phyloP scores from a whole-genome alignment of 2,329 filamentous ascomycete species.

The Colletotrichum tropicicola region DNA sequence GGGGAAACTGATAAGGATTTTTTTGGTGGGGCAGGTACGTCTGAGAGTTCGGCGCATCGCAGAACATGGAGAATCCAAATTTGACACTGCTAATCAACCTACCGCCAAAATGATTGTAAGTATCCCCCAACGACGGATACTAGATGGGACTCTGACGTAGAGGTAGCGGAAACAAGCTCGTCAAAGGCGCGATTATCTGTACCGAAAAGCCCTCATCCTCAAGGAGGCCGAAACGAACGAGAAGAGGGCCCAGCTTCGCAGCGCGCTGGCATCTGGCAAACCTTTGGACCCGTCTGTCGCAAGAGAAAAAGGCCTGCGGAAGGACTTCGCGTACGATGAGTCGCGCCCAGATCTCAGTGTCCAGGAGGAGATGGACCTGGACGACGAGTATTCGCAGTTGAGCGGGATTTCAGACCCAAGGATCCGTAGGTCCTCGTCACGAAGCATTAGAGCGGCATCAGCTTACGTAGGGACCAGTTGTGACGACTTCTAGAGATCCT shows the following conservation, averaged over 20 bases:
- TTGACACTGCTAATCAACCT: not conserved
- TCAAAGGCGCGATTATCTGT: conserved; percentile 65
- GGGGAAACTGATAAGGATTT: not conserved
- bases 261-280: conserved; percentile 88
- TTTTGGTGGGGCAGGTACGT: not conserved
- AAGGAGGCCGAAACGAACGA: conserved; percentile 93
- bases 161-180: conserved; percentile 5
- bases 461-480: not conserved
- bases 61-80: not conserved
- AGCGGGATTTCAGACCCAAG: conserved; percentile 88
- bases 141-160: not conserved
- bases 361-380: conserved; percentile 77
- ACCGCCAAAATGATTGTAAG: not conserved
- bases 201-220: conserved; percentile 86
- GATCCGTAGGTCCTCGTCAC: not conserved
- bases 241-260: conserved; percentile 87
- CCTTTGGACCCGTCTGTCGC: conserved; percentile 84
- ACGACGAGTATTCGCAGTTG: conserved; percentile 90
- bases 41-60: not conserved
- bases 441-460: not conserved
- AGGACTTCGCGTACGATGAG: conserved; percentile 95
- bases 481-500: conserved; percentile 87
- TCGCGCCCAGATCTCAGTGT: conserved; percentile 73
- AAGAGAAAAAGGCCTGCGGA: conserved; percentile 83
- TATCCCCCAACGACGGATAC: not conserved